Conservation (phyloP, 1,139 yeast species). For the Barnettozyma hawaiiensis region DNA sequence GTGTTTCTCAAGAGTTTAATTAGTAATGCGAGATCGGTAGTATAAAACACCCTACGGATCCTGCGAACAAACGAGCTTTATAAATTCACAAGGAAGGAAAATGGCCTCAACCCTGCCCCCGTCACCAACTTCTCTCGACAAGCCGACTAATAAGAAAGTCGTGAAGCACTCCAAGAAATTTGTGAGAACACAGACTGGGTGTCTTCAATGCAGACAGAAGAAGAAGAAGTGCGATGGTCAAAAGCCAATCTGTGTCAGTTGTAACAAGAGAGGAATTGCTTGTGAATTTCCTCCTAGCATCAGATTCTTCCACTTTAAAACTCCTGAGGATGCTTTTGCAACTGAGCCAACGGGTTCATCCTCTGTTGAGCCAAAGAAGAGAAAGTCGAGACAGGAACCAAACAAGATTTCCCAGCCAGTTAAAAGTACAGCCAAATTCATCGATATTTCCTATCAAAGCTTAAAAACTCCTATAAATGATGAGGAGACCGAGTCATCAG, state of each 20-base stretch:
- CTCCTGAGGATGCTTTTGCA: neutral
- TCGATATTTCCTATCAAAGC: neutral
- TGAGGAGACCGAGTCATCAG: neutral
- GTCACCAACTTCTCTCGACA: neutral
- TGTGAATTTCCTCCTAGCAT: slow-evolving; percentile 26
- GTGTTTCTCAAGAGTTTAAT: no score
- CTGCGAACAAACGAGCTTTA: no score
- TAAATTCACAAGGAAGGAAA: no score
- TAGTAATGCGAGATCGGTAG: neutral
- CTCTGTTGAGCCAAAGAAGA: neutral
- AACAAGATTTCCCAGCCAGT: neutral
- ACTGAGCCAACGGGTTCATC: neutral
- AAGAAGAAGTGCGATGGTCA: slow-evolving; percentile 43
- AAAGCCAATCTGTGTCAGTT: slow-evolving; percentile 47
- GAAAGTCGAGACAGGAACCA: neutral
- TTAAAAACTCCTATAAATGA: neutral
- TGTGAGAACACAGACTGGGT: slow-evolving; percentile 25
- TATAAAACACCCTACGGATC: neutral
- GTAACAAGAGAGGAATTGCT: slow-evolving; percentile 30
- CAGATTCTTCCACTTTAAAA: slow-evolving; percentile 19
- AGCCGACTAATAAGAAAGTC: slow-evolving; percentile 10
- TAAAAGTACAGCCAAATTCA: neutral
- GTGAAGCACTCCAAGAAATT: slow-evolving; percentile 25
- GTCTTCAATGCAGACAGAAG: slow-evolving; percentile 26
- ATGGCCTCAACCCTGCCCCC: no score